Percentiles rank a stretch among this genome's conserved stretches.
These are phyloP conservation scores for Tylopilus rubrobrunneus DNA, from an alignment of 768 basidiomycete genomes.

Conservation along the genomic window DNA sequence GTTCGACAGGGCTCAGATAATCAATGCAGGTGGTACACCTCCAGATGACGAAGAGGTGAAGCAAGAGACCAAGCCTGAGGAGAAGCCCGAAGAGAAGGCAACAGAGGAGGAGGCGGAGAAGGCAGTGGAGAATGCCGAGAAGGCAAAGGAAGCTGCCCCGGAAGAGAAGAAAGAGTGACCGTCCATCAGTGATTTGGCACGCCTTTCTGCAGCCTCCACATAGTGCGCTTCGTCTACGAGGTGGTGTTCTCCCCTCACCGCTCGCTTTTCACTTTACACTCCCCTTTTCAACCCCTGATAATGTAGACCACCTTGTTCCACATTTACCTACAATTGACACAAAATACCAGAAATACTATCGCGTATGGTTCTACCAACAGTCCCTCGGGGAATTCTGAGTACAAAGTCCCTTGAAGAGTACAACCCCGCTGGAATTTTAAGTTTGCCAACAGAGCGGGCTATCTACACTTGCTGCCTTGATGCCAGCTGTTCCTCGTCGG, in stretches of 20 bases:
- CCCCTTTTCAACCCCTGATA: constrained; percentile 14
- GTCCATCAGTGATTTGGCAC: not conserved
- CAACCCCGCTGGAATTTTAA: not conserved
- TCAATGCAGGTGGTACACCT: constrained; percentile 42
- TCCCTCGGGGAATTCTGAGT: not conserved
- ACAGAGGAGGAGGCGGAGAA: constrained; percentile 28
- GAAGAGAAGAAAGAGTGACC: constrained; percentile 33
- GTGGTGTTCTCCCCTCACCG: not conserved
- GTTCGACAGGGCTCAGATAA: constrained; percentile 82
- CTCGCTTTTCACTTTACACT: constrained; percentile 9
- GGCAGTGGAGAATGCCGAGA: constrained; percentile 32
- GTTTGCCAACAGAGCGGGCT: not conserved
- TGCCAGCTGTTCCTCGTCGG: constrained; percentile 51
- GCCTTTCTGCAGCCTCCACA: constrained; percentile 4
- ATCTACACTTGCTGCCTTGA: constrained; percentile 15
- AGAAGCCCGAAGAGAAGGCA: constrained; percentile 22
- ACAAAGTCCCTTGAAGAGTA: not conserved
- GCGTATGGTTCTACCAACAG: not conserved
- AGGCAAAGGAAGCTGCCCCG: constrained; percentile 27
- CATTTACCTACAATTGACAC: constrained; percentile 26
- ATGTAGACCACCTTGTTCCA: constrained; percentile 28
- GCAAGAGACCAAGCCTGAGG: constrained; percentile 26
- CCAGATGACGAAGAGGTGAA: constrained; percentile 23
- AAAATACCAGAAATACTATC: constrained; percentile 24
- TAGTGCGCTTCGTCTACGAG: constrained; percentile 5